Base-by-base conservation (phyloP, 257 asterid species). In the Datura wrightii region DNA sequence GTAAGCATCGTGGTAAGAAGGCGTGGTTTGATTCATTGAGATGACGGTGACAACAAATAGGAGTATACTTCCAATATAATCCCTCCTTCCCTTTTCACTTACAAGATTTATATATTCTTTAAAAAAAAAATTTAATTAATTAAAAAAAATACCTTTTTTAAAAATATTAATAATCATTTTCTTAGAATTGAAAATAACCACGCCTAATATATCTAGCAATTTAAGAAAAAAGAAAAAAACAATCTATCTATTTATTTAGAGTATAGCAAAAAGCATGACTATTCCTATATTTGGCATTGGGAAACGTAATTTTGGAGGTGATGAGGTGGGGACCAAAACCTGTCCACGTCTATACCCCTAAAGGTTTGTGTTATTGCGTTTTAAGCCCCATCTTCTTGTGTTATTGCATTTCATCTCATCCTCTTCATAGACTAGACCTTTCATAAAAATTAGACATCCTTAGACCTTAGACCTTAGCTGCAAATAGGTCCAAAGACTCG, bases 291-390 rank as follows among this genome's bases (percentile, higher is more conserved):
- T 86, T 42, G 9, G 78, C 86, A 58, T 87, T 44, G 91, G 83
- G 88, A 87, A 60, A 46, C 86, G 86, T 18, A 39, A 87, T 24
- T 39, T 69, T 31, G 10, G 80, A 76, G 87, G 86, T 79, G 16
- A 15, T 62, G 50, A 60, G 16, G 42, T 37, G 82, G 89, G 91
- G 92, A 90, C 90, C 89, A 24, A 82, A 54, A 58, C 39, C 78
- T 80, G 80, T 72, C 87, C 78, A 66, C 80, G 67, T 80, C 60
- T 36, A 8, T 0, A 41, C 6, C 69, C 69, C 42, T 1, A 39
- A 39, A 9, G 1, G 34, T 58, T 18, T 58, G 5, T 8, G 31
- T 56, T 42, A 53, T 85, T 88, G 85, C 60, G 31, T 71, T 82
- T 65, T 15, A 34, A 54, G 79, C 86, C 76, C 39, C 66, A 4